A percentile compares a stretch with the other conserved stretches of the same genome.
Evolutionary conservation across 2,329 filamentous ascomycete species (phyloP).

Genomic region (Colletotrichum sp.): DNA sequence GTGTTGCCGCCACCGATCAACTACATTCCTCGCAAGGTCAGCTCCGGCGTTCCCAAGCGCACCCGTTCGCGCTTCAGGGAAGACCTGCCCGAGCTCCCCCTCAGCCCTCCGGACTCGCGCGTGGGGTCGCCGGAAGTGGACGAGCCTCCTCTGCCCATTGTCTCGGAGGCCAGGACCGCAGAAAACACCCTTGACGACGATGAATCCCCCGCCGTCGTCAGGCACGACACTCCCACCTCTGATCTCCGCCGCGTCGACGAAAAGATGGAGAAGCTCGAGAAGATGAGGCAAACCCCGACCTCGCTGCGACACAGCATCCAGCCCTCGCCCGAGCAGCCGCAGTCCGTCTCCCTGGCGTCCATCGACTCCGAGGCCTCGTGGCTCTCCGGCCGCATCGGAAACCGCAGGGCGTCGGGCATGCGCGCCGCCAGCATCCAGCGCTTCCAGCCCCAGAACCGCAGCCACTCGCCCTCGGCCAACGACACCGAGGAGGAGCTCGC

Average conservation of each 20-base stretch:
- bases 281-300: constrained; percentile 49
- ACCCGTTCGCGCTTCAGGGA: constrained; percentile 92
- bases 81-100: constrained; percentile 84
- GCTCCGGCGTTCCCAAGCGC: constrained; percentile 67
- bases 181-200: constrained; percentile 1
- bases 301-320: constrained; percentile 44
- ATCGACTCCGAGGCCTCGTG: constrained; percentile 96
- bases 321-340: constrained; percentile 57
- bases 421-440: constrained; percentile 42
- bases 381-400: constrained; percentile 78
- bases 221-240: constrained; percentile 54
- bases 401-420: constrained; percentile 52
- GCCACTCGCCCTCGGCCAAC: constrained; percentile 37
- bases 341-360: constrained; percentile 88
- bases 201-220: constrained; percentile 30
- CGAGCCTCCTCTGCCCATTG: constrained; percentile 45
- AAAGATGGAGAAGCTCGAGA: constrained; percentile 32
- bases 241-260: constrained; percentile 43
- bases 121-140: constrained; percentile 76
- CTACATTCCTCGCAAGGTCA: constrained; percentile 39
- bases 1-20: constrained; percentile 53
- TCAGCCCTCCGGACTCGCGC: constrained; percentile 85
- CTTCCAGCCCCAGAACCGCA: constrained; percentile 27
- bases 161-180: constrained; percentile 30
- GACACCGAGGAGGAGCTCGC: constrained; percentile 69